Conservation (phyloP, 768 basidiomycete species). For the Rhodosporidiobolus odoratus region DNA sequence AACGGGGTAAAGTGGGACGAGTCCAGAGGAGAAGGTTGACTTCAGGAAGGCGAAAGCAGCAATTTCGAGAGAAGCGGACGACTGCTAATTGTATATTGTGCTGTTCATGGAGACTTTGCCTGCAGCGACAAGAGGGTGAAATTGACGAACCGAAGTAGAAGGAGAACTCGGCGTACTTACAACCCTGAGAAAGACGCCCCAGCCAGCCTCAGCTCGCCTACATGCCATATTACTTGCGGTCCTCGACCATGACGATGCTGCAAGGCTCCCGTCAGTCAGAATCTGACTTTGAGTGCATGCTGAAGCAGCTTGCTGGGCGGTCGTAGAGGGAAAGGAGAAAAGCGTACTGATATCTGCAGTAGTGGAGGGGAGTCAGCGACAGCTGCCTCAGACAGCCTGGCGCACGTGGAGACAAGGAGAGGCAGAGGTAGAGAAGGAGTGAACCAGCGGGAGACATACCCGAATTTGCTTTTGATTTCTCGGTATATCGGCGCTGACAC, state of each 20-base stretch:
- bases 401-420: not conserved
- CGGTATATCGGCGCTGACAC: conserved; percentile 2
- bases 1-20: too few relatives aligned
- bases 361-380: not conserved
- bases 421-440: not conserved
- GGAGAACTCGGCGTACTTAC: not conserved
- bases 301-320: too few relatives aligned
- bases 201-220: not conserved
- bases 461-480: conserved; percentile 22
- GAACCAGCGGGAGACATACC: conserved; percentile 8
- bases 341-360: conserved; percentile 6
- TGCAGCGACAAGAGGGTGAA: too few relatives aligned
- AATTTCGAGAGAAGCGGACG: too few relatives aligned
- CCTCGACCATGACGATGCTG: conserved; percentile 36
- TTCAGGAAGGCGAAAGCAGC: too few relatives aligned
- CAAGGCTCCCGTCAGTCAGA: not conserved
- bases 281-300: too few relatives aligned
- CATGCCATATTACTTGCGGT: conserved; percentile 31
- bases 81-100: too few relatives aligned
- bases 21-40: too few relatives aligned
- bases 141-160: not conserved
- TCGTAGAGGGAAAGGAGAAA: not conserved
- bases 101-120: too few relatives aligned
- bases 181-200: not conserved
- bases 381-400: not conserved